These are phyloP conservation scores for Verticillium longisporum DNA, from an alignment of 2,329 filamentous ascomycete species.

Conservation along the genomic window DNA sequence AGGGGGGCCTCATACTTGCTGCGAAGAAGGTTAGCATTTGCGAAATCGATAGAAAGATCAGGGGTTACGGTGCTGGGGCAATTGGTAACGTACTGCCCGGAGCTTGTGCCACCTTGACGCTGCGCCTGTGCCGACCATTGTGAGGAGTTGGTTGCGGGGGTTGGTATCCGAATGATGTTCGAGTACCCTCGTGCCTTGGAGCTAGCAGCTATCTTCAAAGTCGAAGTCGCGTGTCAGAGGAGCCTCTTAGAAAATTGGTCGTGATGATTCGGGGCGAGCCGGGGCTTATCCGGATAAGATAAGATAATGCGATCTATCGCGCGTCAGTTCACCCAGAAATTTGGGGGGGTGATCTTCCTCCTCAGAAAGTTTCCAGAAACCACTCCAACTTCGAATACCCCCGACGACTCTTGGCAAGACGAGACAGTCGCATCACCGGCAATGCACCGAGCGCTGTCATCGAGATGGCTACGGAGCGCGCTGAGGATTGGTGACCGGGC, in stretches of 20 bases:
- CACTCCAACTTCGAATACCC: background rate
- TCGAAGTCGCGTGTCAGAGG: constrained; percentile 4
- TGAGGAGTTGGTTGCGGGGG: constrained; percentile 11
- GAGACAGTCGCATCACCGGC: background rate
- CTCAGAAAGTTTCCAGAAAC: background rate
- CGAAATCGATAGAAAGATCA: background rate
- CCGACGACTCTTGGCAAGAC: background rate
- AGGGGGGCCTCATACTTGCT: constrained; percentile 10
- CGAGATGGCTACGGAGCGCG: constrained; percentile 34
- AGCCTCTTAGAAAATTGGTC: constrained; percentile 10
- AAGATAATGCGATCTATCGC: background rate
- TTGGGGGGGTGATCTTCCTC: background rate
- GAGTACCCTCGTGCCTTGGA: background rate
- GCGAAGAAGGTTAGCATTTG: constrained; percentile 5
- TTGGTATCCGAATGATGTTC: background rate
- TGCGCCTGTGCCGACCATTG: constrained; percentile 34
- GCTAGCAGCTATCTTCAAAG: background rate
- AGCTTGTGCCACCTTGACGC: constrained; percentile 62
- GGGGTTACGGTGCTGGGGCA: background rate
- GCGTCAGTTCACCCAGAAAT: background rate
- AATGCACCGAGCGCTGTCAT: constrained; percentile 38
- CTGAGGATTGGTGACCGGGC: constrained; percentile 33
- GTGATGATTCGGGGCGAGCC: constrained; percentile 3
- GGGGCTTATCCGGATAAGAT: constrained; percentile 8
- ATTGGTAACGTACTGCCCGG: constrained; percentile 52